Percentiles rank a stretch among this genome's conserved stretches.
These are phyloP conservation scores for Capronia americana DNA, from an alignment of 2,329 filamentous ascomycete genomes.

Conservation along the genomic window DNA sequence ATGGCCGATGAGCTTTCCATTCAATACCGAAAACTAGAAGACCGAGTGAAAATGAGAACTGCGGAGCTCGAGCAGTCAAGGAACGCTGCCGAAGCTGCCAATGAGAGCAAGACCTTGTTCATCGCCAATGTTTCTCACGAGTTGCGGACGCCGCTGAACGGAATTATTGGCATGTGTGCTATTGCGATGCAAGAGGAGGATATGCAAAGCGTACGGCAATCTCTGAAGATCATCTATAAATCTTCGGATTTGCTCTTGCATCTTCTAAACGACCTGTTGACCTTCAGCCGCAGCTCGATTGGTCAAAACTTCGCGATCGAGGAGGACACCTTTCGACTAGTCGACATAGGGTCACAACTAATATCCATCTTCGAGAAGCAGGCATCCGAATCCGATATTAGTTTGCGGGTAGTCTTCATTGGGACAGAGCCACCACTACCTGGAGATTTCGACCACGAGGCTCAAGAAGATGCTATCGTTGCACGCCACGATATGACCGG, in stretches of 20 bases:
- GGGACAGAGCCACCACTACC: constrained; percentile 50
- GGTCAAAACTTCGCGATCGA: constrained; percentile 81
- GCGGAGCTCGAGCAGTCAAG: constrained; percentile 85
- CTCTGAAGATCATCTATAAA: constrained; percentile 84
- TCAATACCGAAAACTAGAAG: constrained; percentile 82
- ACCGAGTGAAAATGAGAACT: constrained; percentile 81
- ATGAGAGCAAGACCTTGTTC: constrained; percentile 94
- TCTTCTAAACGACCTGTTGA: constrained; percentile 83
- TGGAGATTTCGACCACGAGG: constrained; percentile 31
- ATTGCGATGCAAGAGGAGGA: constrained; percentile 92
- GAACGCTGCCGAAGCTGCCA: constrained; percentile 86
- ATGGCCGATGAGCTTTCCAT: constrained; percentile 89
- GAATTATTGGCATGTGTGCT: constrained; percentile 91
- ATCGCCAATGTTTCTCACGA: constrained; percentile 90
- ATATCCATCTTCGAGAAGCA: constrained; percentile 88
- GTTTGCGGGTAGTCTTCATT: constrained; percentile 73
- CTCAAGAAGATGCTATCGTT: constrained; percentile 53
- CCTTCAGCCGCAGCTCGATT: constrained; percentile 93
- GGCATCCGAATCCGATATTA: constrained; percentile 76
- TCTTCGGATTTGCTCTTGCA: constrained; percentile 82
- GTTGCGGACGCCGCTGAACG: constrained; percentile 91
- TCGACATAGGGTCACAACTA: constrained; percentile 80
- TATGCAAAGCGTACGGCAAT: constrained; percentile 75
- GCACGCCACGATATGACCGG: constrained; percentile 22
- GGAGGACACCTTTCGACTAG: constrained; percentile 80